phyloP scores from a whole-genome alignment of 2,329 filamentous ascomycete genomes.

The Aureobasidium sp. region DNA sequence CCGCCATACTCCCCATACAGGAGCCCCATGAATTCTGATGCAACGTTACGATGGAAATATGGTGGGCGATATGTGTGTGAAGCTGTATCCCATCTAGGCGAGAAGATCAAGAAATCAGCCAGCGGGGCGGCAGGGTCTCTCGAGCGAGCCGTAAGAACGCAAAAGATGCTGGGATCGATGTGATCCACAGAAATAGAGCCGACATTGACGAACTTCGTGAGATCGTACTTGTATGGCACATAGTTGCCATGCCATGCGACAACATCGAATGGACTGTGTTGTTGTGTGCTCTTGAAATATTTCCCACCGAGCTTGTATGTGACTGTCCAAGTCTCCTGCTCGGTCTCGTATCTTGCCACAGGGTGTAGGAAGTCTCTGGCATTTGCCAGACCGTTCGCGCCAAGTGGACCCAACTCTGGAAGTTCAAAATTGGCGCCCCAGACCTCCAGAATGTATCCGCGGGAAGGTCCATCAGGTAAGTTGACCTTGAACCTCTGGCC shows the following conservation, averaged over 20 bases:
- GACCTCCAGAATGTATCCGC: neutral
- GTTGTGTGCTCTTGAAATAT: conserved; percentile 29
- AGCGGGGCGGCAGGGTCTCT: conserved; percentile 31
- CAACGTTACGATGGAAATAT: conserved; percentile 35
- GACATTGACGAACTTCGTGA: conserved; percentile 41
- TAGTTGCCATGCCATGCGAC: conserved; percentile 36
- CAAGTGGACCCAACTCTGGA: neutral
- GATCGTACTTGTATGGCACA: conserved; percentile 40
- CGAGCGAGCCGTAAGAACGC: conserved; percentile 32
- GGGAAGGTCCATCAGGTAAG: neutral
- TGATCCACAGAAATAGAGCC: conserved; percentile 34
- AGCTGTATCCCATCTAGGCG: conserved; percentile 33
- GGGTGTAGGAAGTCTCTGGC: conserved; percentile 23
- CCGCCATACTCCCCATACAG: conserved; percentile 32
- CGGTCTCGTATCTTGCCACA: conserved; percentile 32
- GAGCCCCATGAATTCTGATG: conserved; percentile 32
- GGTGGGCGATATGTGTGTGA: conserved; percentile 33
- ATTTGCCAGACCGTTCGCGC: neutral
- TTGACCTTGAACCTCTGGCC: neutral
- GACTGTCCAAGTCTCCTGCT: conserved; percentile 30
- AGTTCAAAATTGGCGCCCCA: neutral
- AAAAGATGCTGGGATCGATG: conserved; percentile 33
- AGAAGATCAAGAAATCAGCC: conserved; percentile 33
- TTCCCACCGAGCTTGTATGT: conserved; percentile 32
- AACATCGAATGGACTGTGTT: conserved; percentile 38